Base-by-base conservation (phyloP, 805 yeast species). In the Torulaspora franciscae region DNA sequence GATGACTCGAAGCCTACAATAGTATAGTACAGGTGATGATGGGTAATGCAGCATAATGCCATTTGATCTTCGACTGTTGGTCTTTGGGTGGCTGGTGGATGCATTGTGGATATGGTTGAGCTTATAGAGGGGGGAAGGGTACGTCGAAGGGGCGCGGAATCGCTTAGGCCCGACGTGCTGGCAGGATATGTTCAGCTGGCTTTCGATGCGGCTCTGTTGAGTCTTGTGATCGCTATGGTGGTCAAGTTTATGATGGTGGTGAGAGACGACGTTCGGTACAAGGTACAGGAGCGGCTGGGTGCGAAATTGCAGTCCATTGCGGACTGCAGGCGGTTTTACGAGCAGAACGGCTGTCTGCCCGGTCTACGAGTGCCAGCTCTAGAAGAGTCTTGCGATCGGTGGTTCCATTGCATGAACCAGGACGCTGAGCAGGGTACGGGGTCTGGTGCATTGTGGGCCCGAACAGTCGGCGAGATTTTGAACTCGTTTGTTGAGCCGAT, bases 401-500 rank as follows among this genome's bases (percentile, higher is more conserved):
- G 95, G 93, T 83, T 78, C 49, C 75, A 74, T 46, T 93, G 99
- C 62, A 86, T 87, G 89, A 45, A 51, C 10, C 42, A 29, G 32
- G 44, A 87, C 36, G 43, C 10, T 15, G 24, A n/a, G 13, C 74
- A 76, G 3, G 65, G 64, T 1, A 73, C 81, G 9, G 90, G 86
- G 3, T 74, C 79, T 39, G 85, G 91, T 1, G 74, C 73, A 48
- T 74, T 88, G 44, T 80, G 89, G 37, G 95, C 95, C 0, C 89
- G 83, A 59, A 82, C 91, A 0, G 73, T 87, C 54, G 95, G 95
- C 1, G 91, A 84, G 50, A 84, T 86, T 6, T 69, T 88, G 36
- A 85, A 88, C 64, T 80, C 89, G 1, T 87, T 87, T 56, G 66
- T 85, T 17, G 77, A 74, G 46, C 83, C 86, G 2, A 81, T 87